Evolutionary conservation across 2,329 filamentous ascomycete species (phyloP), one percentile per base, ranked within the genome.

Genomic region (Aspergillus puulaauensis): DNA sequence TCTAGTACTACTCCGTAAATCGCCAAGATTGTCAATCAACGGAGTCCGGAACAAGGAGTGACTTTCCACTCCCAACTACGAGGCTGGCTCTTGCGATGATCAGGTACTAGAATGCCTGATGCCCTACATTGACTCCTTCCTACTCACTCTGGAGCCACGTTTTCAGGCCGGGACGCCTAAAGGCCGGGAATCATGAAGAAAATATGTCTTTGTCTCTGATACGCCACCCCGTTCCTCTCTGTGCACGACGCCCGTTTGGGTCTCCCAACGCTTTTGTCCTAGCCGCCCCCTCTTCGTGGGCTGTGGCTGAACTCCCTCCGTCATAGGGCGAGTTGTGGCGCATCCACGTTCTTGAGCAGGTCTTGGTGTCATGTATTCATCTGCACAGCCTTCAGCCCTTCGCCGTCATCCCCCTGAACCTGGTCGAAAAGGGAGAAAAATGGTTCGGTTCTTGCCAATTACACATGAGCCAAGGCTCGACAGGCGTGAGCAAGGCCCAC

Each of bases 381-480:
- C 27, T 44, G 39, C 49, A 43, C 37, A 43, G 39, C 49, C 35
- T 43, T 40, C n/a, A 41, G 17, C 46, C n/a, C 27, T 31, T 31
- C 27, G 27, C 27, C 9, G 17, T 14, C 44, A 48, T 8, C 23
- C 37, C 37, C 39, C 48, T 41, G 48, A 51, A 37, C 17, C 41
- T 21, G 11, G 31, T 48, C 45, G 48, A 43, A 27, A 17, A 21
- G 27, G 31, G 24, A 35, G 27, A 37, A 14, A 52, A 19, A 44
- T 31, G 49, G 49, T 33, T 54, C 21, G n/a, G 44, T 37, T 56
- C 53, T 19, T 11, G 24, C 19, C 52, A 55, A 53, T 47, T 19
- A 44, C 35, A 47, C 39, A 33, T 39, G 44, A 47, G 41, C 52
- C 52, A 61, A 60, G 57, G 55, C 56, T 61, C 43, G 17, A 54